phyloP scores from a whole-genome alignment of 805 yeast species.

The Suhomyces faveliae region DNA sequence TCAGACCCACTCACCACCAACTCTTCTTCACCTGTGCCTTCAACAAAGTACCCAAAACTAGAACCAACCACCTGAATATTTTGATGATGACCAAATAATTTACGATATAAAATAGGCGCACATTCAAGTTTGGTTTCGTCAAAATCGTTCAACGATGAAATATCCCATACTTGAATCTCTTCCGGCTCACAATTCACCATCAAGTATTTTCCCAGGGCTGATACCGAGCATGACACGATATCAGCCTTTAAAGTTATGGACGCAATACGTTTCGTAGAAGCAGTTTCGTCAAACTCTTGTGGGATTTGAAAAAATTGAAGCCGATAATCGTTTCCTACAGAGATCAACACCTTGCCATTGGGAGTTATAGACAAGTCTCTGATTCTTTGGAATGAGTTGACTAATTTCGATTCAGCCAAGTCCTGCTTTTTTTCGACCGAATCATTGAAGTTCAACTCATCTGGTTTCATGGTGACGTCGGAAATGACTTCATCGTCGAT shows the following conservation, averaged over 20 bases:
- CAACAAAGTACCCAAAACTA: slow-evolving; percentile 62
- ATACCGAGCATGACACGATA: slow-evolving; percentile 63
- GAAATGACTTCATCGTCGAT: slow-evolving; percentile 21
- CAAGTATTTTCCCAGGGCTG: slow-evolving; percentile 51
- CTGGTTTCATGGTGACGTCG: slow-evolving; percentile 10
- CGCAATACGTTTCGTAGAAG: slow-evolving; percentile 38
- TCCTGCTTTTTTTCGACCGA: slow-evolving; percentile 1
- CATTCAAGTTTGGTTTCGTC: slow-evolving; percentile 18
- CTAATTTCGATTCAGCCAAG: slow-evolving; percentile 11
- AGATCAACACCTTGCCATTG: slow-evolving; percentile 59
- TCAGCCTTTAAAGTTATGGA: slow-evolving; percentile 54
- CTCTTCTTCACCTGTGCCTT: slow-evolving; percentile 48
- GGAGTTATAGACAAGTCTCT: slow-evolving; percentile 68
- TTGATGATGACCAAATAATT: slow-evolving; percentile 72
- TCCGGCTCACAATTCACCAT: slow-evolving; percentile 69
- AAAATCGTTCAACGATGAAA: slow-evolving; percentile 27
- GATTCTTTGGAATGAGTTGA: slow-evolving; percentile 45
- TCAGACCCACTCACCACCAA: slow-evolving; percentile 80
- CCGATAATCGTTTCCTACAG: slow-evolving; percentile 62
- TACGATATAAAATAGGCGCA: slow-evolving; percentile 55
- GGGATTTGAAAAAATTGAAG: slow-evolving; percentile 60
- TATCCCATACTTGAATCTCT: slow-evolving; percentile 81
- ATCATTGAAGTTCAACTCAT: not conserved
- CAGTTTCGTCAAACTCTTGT: slow-evolving; percentile 28
- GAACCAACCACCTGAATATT: slow-evolving; percentile 69